phyloP scores from a whole-genome alignment of 148 eudicot genomes.

The Diospyros lotus region DNA sequence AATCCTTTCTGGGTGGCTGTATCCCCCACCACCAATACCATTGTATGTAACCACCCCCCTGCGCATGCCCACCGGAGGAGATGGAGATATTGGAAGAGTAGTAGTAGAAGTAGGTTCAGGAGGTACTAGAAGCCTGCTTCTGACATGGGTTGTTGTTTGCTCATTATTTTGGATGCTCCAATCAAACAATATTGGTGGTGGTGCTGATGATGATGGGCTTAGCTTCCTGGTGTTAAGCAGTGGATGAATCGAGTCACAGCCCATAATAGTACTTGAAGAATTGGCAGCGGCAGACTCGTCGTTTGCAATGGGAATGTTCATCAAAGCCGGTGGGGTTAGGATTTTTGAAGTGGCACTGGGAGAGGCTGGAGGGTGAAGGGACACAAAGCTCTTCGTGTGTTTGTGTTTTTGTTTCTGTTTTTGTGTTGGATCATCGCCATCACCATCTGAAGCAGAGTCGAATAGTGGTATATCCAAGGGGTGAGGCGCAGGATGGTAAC shows the following conservation, averaged over 20 bases:
- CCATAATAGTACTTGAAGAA: neutral
- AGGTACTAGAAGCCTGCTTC: constrained; percentile 21
- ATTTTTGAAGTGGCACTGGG: constrained; percentile 44
- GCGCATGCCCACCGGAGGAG: constrained; percentile 19
- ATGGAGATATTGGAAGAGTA: neutral
- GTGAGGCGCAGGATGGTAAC: neutral
- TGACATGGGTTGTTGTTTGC: constrained; percentile 18
- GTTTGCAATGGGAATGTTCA: constrained; percentile 3
- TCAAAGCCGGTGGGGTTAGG: constrained; percentile 15
- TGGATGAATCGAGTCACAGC: neutral
- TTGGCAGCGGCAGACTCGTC: neutral
- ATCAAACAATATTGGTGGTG: no score
- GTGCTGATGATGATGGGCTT: no score
- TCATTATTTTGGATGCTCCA: constrained; percentile 16
- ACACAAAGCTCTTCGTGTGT: constrained; percentile 32
- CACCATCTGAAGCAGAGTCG: neutral
- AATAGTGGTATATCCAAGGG: constrained; percentile 12
- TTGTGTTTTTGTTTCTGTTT: no score
- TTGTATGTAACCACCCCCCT: constrained; percentile 9
- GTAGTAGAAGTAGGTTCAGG: neutral
- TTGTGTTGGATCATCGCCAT: neutral
- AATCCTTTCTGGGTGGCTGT: constrained; percentile 20
- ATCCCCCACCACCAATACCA: constrained; percentile 25
- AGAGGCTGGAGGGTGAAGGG: constrained; percentile 48
- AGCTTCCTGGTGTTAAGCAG: neutral